Conservation (phyloP, 257 asterid genomes). For the Vinca minor region DNA sequence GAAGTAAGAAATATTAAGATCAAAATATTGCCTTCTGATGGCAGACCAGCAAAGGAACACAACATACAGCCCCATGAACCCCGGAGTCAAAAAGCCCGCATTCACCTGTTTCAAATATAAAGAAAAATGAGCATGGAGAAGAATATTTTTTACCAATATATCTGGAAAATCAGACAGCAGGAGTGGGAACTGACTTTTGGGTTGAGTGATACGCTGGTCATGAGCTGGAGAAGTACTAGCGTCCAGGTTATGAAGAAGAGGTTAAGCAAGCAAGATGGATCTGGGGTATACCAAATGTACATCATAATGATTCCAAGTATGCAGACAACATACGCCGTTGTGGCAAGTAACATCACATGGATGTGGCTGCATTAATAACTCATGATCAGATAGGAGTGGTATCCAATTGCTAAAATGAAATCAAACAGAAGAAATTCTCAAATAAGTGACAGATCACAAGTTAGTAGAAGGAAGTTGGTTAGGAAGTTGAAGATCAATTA, state of each 20-base stretch:
- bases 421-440: background rate
- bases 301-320: slow-evolving; percentile 42
- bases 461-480: too few relatives aligned
- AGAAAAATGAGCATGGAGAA: background rate
- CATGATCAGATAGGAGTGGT: background rate
- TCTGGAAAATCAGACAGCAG: background rate
- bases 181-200: slow-evolving; percentile 26
- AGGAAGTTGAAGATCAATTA: background rate
- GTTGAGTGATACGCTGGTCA: slow-evolving; percentile 48
- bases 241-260: slow-evolving; percentile 51
- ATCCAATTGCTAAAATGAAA: background rate
- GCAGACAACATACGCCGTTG: slow-evolving; percentile 36
- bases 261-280: slow-evolving; percentile 42
- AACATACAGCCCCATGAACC: slow-evolving; percentile 43
- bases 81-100: slow-evolving; percentile 40
- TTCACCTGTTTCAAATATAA: slow-evolving; percentile 28
- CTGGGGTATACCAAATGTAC: slow-evolving; percentile 52
- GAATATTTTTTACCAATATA: background rate
- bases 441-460: background rate
- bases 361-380: slow-evolving; percentile 30
- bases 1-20: background rate
- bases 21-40: slow-evolving; percentile 34
- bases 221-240: slow-evolving; percentile 41
- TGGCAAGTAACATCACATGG: slow-evolving; percentile 40
- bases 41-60: slow-evolving; percentile 62